Conservation (phyloP, 371 early-diverging fungal species). For the Catenaria anguillulae region DNA sequence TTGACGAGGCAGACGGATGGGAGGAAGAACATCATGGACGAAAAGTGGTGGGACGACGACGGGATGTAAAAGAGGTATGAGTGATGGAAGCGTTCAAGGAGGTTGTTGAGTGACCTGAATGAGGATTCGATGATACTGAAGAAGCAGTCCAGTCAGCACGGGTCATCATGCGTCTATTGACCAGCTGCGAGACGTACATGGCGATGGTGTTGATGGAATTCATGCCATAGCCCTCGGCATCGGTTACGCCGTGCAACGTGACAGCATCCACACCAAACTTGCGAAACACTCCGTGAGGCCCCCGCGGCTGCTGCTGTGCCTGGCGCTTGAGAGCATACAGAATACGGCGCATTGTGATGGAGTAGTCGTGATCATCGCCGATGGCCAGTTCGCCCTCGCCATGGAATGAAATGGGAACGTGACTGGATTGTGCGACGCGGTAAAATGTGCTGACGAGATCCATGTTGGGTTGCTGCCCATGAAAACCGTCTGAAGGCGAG, state of each 20-base stretch:
- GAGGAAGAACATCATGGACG: constrained; percentile 78
- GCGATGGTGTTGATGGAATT: constrained; percentile 32
- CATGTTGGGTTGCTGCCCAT: constrained; percentile 84
- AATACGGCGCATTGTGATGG: constrained; percentile 13
- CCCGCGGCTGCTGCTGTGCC: constrained; percentile 17
- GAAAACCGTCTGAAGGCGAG: constrained; percentile 55
- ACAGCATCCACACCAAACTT: constrained; percentile 62
- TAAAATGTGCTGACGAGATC: constrained; percentile 71
- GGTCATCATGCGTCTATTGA: background rate
- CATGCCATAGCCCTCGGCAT: constrained; percentile 10
- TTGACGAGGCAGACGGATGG: constrained; percentile 60
- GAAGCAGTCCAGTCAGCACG: background rate
- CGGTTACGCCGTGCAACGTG: constrained; percentile 46
- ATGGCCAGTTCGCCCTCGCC: constrained; percentile 6
- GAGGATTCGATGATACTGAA: constrained; percentile 62
- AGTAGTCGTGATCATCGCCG: constrained; percentile 12
- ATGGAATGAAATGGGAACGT: constrained; percentile 31
- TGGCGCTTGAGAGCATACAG: constrained; percentile 19
- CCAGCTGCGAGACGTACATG: background rate
- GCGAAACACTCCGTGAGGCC: constrained; percentile 28
- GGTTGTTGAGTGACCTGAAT: constrained; percentile 74
- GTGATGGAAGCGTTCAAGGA: constrained; percentile 88
- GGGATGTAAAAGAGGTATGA: constrained; percentile 89
- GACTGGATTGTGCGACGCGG: constrained; percentile 30
- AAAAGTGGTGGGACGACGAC: constrained; percentile 53